Base-by-base conservation (phyloP, 495 filamentous ascomycete species). In the Choiromyces venosus region DNA sequence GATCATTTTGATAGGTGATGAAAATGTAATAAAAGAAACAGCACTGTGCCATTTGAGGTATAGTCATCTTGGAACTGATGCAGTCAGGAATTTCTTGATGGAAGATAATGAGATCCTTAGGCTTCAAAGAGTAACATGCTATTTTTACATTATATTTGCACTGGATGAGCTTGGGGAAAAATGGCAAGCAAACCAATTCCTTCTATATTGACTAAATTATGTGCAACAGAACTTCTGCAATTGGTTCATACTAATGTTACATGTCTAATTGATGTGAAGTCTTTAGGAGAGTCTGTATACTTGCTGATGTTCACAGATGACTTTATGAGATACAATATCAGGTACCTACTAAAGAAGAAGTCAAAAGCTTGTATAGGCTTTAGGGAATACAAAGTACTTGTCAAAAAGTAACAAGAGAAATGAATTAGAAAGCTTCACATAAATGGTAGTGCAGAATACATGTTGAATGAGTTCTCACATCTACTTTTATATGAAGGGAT, bases 301-400 rank as follows among this genome's bases (percentile, higher is more conserved):
- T 10, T 68, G 4, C 25, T 68, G 2, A 29, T 68, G 19, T 68
- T 68, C 16, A 68, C 38, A 21, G 66, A 68, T 68, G 66, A 68
- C 36, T 29, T 37, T 21, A 68, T 21, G 3, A 21, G 66, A 7
- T 25, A 68, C 16, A 68, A 9, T 2, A 7, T 37, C 7, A 21
- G 3, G n/a, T n/a, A n/a, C n/a, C n/a, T n/a, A n/a, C n/a, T n/a
- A n/a, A n/a, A n/a, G n/a, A n/a, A n/a, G n/a, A 68, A 68, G 21
- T 68, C 66, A 4, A 7, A 68, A 7, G 36, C 66, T 4, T 16
- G 4, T 37, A 7, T 3, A 7, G 2, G 4, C 3, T 68, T 68
- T 16, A 25, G 29, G 36, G 66, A 68, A 7, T 68, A 37, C 8
- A 29, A 25, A 21, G 66, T 21, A 7, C 16, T 68, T 21, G 19